Percentiles rank a stretch among this genome's conserved stretches.
Evolutionary conservation across 176 grass and related monocot species (phyloP).

Genomic region (Ensete ventricosum): DNA sequence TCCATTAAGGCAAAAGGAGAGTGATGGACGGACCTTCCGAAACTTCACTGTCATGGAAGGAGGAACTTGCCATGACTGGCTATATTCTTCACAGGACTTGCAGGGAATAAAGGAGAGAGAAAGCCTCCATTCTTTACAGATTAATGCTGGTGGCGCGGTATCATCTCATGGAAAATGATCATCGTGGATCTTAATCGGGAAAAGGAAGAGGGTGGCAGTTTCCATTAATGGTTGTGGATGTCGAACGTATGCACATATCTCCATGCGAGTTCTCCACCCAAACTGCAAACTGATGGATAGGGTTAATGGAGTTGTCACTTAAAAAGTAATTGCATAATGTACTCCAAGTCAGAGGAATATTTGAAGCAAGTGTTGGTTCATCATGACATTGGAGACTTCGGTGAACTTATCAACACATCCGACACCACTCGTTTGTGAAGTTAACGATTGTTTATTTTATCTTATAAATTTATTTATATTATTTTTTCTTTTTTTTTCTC

Average conservation of each 20-base stretch:
- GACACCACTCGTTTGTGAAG: too few relatives aligned
- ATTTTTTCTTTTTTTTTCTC: too few relatives aligned
- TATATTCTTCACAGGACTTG: neutral
- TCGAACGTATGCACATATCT: neutral
- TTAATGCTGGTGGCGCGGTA: neutral
- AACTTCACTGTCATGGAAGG: neutral
- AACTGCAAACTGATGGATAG: neutral
- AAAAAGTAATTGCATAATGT: too few relatives aligned
- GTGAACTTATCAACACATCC: too few relatives aligned
- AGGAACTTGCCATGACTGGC: conserved; percentile 1
- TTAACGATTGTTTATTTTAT: too few relatives aligned
- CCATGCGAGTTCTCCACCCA: neutral
- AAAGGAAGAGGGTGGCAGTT: neutral
- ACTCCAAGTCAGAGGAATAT: too few relatives aligned
- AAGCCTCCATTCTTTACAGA: neutral
- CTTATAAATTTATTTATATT: too few relatives aligned
- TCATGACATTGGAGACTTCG: too few relatives aligned
- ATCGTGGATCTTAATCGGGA: too few relatives aligned
- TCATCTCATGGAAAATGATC: neutral
- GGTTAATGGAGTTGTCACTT: too few relatives aligned
- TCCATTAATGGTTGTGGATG: neutral
- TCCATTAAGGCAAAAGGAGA: neutral
- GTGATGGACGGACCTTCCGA: neutral
- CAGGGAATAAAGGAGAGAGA: neutral
- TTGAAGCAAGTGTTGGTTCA: too few relatives aligned